phyloP scores from a whole-genome alignment of 345 rosid species.

The Eucalyptus cloeziana region DNA sequence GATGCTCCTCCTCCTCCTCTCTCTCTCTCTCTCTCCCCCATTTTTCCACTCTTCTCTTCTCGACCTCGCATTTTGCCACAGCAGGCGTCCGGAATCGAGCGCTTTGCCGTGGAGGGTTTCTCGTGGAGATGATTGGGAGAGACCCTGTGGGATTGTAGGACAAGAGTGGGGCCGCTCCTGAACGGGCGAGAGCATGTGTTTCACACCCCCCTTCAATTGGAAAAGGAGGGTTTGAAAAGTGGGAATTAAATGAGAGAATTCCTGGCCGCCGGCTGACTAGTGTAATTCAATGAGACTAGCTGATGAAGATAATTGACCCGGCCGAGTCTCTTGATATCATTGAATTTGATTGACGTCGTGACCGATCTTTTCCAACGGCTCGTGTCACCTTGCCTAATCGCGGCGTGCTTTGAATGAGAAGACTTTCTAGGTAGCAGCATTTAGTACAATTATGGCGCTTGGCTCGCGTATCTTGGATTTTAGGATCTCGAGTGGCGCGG shows the following conservation, averaged over 20 bases:
- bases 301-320: background rate
- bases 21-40: background rate
- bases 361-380: too few relatives aligned
- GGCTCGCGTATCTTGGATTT: background rate
- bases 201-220: background rate
- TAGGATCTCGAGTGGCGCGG: fast-evolving
- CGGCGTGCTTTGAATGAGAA: background rate
- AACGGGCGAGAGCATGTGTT: background rate
- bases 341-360: background rate
- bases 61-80: background rate
- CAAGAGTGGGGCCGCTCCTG: background rate
- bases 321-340: background rate
- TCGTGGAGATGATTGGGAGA: background rate
- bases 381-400: background rate
- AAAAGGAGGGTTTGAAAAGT: too few relatives aligned
- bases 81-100: background rate
- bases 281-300: background rate
- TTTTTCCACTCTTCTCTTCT: background rate
- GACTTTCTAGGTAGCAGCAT: background rate
- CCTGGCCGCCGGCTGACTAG: background rate
- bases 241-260: background rate
- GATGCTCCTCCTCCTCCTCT: background rate
- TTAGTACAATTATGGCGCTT: fast-evolving
- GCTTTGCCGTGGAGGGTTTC: background rate
- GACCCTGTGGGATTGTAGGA: background rate